phyloP scores from a whole-genome alignment of 768 basidiomycete genomes.

The Chalciporus sphaerocephalus region DNA sequence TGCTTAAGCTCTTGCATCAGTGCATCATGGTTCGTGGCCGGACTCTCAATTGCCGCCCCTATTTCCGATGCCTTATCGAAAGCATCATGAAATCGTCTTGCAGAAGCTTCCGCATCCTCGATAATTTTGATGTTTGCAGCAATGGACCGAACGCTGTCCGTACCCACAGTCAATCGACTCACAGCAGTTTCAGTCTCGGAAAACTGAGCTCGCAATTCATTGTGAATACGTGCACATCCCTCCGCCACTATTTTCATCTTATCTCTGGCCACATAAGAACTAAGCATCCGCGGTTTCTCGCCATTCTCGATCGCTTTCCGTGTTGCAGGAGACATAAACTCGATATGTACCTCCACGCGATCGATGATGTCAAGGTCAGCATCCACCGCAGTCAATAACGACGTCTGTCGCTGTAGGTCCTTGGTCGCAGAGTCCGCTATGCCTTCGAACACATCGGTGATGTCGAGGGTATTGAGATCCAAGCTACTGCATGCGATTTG shows the following conservation, averaged over 20 bases:
- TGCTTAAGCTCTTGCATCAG: constrained; percentile 61
- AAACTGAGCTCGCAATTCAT: constrained; percentile 55
- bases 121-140: constrained; percentile 43
- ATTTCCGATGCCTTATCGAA: constrained; percentile 52
- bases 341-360: constrained; percentile 63
- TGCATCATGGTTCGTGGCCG: constrained; percentile 45
- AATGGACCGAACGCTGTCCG: constrained; percentile 52
- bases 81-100: constrained; percentile 54
- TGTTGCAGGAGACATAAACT: constrained; percentile 66
- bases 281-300: constrained; percentile 62
- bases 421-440: constrained; percentile 50
- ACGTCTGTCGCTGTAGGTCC: constrained; percentile 65
- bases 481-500: constrained; percentile 69
- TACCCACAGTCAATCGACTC: constrained; percentile 49
- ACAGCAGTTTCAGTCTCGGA: constrained; percentile 52
- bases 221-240: constrained; percentile 63
- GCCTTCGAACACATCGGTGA: constrained; percentile 65
- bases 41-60: constrained; percentile 51
- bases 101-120: constrained; percentile 55
- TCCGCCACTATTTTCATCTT: constrained; percentile 82
- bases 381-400: constrained; percentile 58
- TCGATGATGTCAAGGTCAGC: constrained; percentile 70
- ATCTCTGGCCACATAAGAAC: constrained; percentile 72
- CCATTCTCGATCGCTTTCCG: constrained; percentile 70
- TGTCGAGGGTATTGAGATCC: constrained; percentile 67